These are phyloP conservation scores for Bacterosira constricta DNA, from an alignment of 108 stramenopile genomes.

Conservation along the genomic window DNA sequence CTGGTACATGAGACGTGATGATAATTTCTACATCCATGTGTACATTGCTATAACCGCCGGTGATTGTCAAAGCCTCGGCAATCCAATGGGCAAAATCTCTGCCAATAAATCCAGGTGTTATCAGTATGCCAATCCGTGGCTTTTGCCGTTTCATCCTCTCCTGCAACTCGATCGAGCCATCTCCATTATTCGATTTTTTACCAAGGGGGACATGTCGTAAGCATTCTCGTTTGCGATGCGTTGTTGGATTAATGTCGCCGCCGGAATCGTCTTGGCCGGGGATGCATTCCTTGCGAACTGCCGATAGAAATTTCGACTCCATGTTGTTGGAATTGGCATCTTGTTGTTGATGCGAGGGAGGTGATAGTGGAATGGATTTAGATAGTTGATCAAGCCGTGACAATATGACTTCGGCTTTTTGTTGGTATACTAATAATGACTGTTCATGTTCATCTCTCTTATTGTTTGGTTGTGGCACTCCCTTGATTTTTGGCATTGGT, in stretches of 20 bases:
- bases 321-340: not conserved
- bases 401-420: not conserved
- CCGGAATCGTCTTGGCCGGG: slow-evolving; percentile 34
- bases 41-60: not conserved
- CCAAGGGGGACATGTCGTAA: slow-evolving; percentile 34
- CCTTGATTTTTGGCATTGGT: no score
- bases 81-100: slow-evolving; percentile 20
- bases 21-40: slow-evolving; percentile 53
- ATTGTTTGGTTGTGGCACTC: no score
- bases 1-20: slow-evolving; percentile 69
- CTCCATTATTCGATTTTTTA: not conserved
- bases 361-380: not conserved
- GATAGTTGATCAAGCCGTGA: not conserved
- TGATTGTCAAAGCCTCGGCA: not conserved
- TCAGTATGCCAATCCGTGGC: slow-evolving; percentile 44
- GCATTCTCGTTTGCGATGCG: slow-evolving; percentile 27
- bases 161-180: not conserved
- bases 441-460: not conserved
- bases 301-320: slow-evolving; percentile 12
- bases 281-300: slow-evolving; percentile 27
- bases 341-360: not conserved
- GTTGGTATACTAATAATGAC: not conserved
- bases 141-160: not conserved
- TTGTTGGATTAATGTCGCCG: slow-evolving; percentile 39
- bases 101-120: slow-evolving; percentile 27